Evolutionary conservation across 306 rosid genomes (phyloP).

Genomic region (Senna siamea): DNA sequence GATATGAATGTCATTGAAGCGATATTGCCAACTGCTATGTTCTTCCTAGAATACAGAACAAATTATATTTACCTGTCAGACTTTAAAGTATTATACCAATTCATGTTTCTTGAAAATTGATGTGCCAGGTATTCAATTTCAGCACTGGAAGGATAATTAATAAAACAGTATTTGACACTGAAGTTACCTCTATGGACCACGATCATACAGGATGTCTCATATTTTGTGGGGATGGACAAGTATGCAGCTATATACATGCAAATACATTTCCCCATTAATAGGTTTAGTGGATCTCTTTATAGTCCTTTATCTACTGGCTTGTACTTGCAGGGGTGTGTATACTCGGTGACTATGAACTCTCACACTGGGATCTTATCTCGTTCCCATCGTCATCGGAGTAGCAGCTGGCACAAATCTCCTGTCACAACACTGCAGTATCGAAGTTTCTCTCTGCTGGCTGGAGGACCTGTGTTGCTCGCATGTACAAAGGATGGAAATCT

Average conservation of each 20-base stretch:
- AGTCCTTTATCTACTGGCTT: constrained; percentile 42
- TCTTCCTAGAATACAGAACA: background rate
- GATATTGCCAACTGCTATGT: background rate
- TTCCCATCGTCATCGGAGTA: constrained; percentile 78
- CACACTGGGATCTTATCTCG: constrained; percentile 87
- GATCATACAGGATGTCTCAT: constrained; percentile 11
- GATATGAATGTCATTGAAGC: constrained; percentile 27
- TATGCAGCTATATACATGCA: constrained; percentile 45
- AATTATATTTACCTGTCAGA: background rate
- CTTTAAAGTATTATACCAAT: background rate
- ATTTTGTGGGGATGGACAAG: constrained; percentile 45
- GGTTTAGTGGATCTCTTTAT: constrained; percentile 12
- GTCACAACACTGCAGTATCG: constrained; percentile 86
- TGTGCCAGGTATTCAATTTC: constrained; percentile 86
- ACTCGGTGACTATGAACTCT: constrained; percentile 87
- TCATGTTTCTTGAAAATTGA: constrained; percentile 23
- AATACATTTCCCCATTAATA: constrained; percentile 25
- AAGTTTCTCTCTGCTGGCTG: constrained; percentile 90
- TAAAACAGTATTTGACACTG: constrained; percentile 71
- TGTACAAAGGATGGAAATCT: constrained; percentile 91
- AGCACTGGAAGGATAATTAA: constrained; percentile 92
- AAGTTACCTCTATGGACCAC: constrained; percentile 70
- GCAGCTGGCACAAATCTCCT: constrained; percentile 73
- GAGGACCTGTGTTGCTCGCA: constrained; percentile 88
- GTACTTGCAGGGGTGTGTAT: constrained; percentile 76